These are phyloP conservation scores for Gautieria morchelliformis DNA, from an alignment of 768 basidiomycete species.

Conservation along the genomic window DNA sequence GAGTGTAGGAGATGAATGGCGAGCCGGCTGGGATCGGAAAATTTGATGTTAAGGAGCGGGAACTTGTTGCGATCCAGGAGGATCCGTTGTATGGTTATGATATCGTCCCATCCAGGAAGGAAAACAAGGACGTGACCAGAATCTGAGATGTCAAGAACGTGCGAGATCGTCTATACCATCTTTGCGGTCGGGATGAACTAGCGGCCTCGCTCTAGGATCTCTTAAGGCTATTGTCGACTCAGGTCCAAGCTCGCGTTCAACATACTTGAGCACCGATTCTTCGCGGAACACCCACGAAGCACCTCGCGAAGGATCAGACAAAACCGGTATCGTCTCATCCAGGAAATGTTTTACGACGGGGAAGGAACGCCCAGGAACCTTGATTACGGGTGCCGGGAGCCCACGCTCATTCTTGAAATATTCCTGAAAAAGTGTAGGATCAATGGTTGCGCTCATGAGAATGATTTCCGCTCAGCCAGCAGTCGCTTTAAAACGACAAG, in stretches of 20 bases:
- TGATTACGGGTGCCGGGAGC: constrained; percentile 56
- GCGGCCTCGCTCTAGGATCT: constrained; percentile 22
- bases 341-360: constrained; percentile 77
- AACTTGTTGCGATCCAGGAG: constrained; percentile 41
- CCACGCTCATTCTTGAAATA: constrained; percentile 69
- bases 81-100: constrained; percentile 56
- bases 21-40: constrained; percentile 48
- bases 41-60: constrained; percentile 43
- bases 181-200: neutral
- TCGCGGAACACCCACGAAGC: constrained; percentile 58
- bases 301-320: constrained; percentile 31
- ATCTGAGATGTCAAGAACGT: constrained; percentile 62
- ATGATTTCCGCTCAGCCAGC: constrained; percentile 68
- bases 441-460: constrained; percentile 95
- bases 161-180: constrained; percentile 44
- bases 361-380: constrained; percentile 86
- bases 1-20: constrained; percentile 82
- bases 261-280: constrained; percentile 60
- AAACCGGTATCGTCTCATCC: constrained; percentile 58
- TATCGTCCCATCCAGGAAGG: constrained; percentile 91
- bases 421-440: constrained; percentile 76
- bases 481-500: constrained; percentile 84
- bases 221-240: constrained; percentile 9
- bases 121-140: constrained; percentile 88
- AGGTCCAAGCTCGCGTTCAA: constrained; percentile 55